Base-by-base conservation (phyloP, 2,329 filamentous ascomycete species). In the Xylaria sp. region DNA sequence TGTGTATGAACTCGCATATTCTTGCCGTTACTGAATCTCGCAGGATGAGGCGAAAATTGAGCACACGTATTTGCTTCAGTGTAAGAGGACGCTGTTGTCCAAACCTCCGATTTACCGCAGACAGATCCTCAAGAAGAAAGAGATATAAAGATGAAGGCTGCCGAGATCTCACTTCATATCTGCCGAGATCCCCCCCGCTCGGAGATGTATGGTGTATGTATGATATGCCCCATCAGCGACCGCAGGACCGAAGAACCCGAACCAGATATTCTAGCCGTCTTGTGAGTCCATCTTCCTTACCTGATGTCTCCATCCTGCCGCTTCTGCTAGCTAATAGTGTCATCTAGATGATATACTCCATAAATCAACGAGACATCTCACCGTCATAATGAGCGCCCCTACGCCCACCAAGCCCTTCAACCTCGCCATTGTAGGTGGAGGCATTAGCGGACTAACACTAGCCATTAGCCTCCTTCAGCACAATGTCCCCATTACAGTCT, bases 341-440 rank as follows among this genome's bases (percentile, higher is more conserved):
- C 31, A 44, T 25, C 31, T 18, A 39, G 31, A 23, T 41, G 7
- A 48, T 48, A 23, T 9, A 46, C 41, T 18, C 46, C n/a, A 20
- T 48, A 20, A 7, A 46, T 12, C 23, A 41, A 41, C 39, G 15
- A 41, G 18, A 20, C 48, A 5, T 50, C 20, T 20, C 6, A 23
- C 25, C 2, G 13, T n/a, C 15, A 66, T 31, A 20, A 71, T 69
- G 69, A 58, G 20, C 50, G 23, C n/a, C 25, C 12, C 69, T 10
- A n/a, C 63, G 15, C 34, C 66, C 50, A 51, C 34, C 31, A 70
- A 77, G 56, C 73, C 73, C 48, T 77, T 80, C 62, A 72, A 78
- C 58, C 65, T 82, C 55, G 81, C 81, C 66, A 79, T 82, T 41
- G 74, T 82, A 25, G 85, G 75, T 75, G 83, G 74, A 73, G 84